These are phyloP conservation scores for Aspergillus heteromorphus DNA, from an alignment of 495 filamentous ascomycete genomes.

Conservation along the genomic window DNA sequence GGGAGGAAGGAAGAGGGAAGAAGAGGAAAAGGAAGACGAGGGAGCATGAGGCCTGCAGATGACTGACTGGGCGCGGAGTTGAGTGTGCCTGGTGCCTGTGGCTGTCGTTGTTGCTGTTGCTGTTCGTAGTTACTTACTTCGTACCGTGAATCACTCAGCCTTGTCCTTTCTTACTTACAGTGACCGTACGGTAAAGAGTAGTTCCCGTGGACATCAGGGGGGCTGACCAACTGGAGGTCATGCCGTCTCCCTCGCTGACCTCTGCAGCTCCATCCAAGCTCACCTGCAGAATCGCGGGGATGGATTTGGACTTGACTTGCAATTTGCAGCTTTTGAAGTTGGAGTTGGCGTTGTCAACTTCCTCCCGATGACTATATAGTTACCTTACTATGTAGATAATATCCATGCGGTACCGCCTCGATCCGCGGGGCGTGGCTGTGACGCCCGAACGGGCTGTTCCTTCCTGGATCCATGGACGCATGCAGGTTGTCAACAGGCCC, in stretches of 20 bases:
- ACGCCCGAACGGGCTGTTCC: no score
- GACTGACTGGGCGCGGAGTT: background rate
- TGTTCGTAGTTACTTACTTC: no score
- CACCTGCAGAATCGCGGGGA: constrained; percentile 1
- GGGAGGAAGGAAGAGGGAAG: background rate
- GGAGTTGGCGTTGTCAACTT: background rate
- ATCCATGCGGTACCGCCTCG: no score
- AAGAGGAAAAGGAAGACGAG: background rate
- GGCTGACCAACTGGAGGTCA: constrained; percentile 3
- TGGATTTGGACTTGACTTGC: background rate
- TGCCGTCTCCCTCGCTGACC: constrained; percentile 3
- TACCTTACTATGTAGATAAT: no score
- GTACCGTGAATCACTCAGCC: background rate
- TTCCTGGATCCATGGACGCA: no score
- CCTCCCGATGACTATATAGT: no score
- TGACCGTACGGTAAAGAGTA: background rate
- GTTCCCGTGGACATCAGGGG: constrained; percentile 4
- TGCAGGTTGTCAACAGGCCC: no score
- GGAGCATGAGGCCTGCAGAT: background rate
- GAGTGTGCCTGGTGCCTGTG: background rate
- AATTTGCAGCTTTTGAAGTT: background rate
- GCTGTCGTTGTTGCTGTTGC: background rate
- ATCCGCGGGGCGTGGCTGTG: no score
- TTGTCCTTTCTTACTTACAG: background rate
- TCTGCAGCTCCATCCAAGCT: background rate